These are phyloP conservation scores for Alternaria novae-zelandiae DNA, from an alignment of 2,329 filamentous ascomycete species.

Conservation along the genomic window DNA sequence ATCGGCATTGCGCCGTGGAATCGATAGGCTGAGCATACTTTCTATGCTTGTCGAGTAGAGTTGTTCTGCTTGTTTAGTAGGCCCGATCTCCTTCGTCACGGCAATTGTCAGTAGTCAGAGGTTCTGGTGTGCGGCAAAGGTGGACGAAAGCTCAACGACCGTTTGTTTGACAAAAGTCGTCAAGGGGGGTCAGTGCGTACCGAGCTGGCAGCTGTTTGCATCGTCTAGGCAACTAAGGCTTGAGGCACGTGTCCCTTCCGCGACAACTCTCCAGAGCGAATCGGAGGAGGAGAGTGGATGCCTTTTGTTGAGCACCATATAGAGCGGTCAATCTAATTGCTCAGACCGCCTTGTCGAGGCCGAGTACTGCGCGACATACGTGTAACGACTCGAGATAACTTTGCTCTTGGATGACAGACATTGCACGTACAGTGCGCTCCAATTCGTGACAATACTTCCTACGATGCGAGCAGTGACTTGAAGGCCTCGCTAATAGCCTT, in stretches of 20 bases:
- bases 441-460: neutral
- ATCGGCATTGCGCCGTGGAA: neutral
- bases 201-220: neutral
- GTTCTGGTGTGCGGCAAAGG: neutral
- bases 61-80: neutral
- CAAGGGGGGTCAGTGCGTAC: neutral
- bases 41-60: neutral
- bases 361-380: neutral
- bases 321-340: neutral
- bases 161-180: neutral
- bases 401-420: neutral
- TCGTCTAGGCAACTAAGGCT: neutral
- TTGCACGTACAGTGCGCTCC: neutral
- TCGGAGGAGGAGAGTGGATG: neutral
- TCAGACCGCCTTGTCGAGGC: neutral
- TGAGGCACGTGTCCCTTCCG: neutral
- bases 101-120: neutral
- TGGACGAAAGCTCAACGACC: neutral
- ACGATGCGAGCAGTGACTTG: neutral
- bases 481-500: conserved; percentile 40
- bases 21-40: neutral
- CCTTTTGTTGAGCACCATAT: neutral
- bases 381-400: neutral
- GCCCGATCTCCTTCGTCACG: neutral
- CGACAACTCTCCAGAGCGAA: neutral